Evolutionary conservation across 805 yeast species (phyloP), one percentile per base, ranked within the genome.

Genomic region (Wickerhamiella kurtzmanii): DNA sequence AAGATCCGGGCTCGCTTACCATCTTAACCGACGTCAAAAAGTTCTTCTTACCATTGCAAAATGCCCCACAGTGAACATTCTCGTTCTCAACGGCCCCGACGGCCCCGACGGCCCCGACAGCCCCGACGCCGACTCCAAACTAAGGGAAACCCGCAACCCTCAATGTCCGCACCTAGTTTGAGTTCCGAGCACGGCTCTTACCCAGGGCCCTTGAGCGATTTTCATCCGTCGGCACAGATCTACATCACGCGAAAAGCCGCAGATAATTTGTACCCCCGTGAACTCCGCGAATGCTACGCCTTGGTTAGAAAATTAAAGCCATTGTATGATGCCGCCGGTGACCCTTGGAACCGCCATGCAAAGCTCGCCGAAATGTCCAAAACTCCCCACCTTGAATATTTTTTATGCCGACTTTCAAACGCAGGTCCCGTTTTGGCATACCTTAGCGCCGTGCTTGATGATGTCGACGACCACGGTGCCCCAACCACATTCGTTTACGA

Each of bases 401-500:
- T 48, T 18, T 35, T 55, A 11, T 25, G 32, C 32, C 11, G 9
- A 25, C 32, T 6, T 25, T 11, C 11, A 25, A 25, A 25, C 32
- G 9, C 32, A 25, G 9, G 9, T 25, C 11, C 32, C 32, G 11
- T 59, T 9, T 40, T 44, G 1, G 61, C 52, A 17, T 57, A 57
- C 42, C 52, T 56, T 4, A 51, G 55, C 43, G 53, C 47, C 48
- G 45, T 50, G 20, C 46, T 38, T 2, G 43, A 49, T 18, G 52
- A 49, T 35, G 43, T 36, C n/a, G 58, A 57, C 37, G 44, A 16
- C 5, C 47, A 55, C 16, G 52, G 50, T 4, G 44, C 36, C 9
- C 44, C 47, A 2, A 49, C 44, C 13, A 44, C 53, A 5, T 60
- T 54, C 42, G 47, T 60, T 21, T 60, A 58, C 44, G 64, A 60